These are phyloP conservation scores for Fermentozyma sake DNA, from an alignment of 1,139 yeast species.

Conservation along the genomic window DNA sequence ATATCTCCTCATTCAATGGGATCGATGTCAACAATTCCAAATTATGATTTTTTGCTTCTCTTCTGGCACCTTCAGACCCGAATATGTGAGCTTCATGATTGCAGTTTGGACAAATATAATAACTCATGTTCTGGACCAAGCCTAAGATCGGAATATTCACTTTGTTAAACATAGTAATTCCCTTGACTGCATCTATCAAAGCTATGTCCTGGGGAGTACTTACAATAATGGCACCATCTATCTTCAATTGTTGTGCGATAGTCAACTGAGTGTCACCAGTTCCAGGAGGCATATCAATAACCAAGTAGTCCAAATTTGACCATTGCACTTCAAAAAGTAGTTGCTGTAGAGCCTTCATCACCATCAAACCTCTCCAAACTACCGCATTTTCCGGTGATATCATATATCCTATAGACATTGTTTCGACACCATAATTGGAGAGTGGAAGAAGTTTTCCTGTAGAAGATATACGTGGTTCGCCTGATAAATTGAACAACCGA, in stretches of 20 bases:
- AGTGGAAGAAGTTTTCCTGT: conserved; percentile 62
- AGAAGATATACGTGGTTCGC: conserved; percentile 59
- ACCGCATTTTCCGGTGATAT: conserved; percentile 66
- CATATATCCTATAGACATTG: conserved; percentile 89
- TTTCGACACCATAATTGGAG: conserved; percentile 71
- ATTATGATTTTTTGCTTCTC: conserved; percentile 50
- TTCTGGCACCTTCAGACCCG: conserved; percentile 61
- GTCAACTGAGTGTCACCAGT: conserved; percentile 88
- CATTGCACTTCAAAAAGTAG: conserved; percentile 77
- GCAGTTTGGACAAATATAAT: conserved; percentile 72
- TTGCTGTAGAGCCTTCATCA: conserved; percentile 83
- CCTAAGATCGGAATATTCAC: conserved; percentile 75
- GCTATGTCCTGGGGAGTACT: conserved; percentile 90
- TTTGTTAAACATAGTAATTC: conserved; percentile 72
- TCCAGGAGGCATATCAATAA: conserved; percentile 88
- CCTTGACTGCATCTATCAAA: conserved; percentile 74
- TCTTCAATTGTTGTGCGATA: conserved; percentile 68
- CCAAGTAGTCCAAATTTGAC: conserved; percentile 66
- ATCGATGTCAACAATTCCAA: conserved; percentile 59
- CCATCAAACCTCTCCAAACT: conserved; percentile 86
- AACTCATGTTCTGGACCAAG: conserved; percentile 80
- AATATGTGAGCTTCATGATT: conserved; percentile 70
- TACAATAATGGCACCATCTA: conserved; percentile 78
- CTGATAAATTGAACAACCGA: conserved; percentile 56
- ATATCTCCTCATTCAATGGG: conserved; percentile 63